Evolutionary conservation across 768 basidiomycete genomes (phyloP).

Genomic region (Phanerodontia chrysosporium): DNA sequence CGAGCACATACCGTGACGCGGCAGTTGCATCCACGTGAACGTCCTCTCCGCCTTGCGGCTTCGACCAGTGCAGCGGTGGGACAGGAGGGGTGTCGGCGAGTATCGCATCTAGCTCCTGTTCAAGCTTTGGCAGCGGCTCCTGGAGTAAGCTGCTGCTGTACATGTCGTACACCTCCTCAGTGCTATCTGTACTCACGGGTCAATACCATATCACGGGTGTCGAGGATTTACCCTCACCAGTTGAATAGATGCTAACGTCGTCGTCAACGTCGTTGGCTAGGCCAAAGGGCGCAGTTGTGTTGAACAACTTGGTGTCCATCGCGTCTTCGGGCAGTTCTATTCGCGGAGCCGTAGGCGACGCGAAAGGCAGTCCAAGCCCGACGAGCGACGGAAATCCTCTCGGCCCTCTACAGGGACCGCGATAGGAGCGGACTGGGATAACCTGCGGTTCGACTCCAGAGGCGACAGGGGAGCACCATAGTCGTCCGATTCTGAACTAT

Average conservation of each 20-base stretch:
- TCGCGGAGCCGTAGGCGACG: too few species aligned
- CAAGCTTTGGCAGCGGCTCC: neutral
- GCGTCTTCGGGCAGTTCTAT: neutral
- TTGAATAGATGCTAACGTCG: slow-evolving; percentile 5
- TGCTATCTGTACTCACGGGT: too few species aligned
- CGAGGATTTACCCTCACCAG: slow-evolving; percentile 1
- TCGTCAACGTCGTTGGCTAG: neutral
- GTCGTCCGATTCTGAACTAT: neutral
- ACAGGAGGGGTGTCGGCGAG: neutral
- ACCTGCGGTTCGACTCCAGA: too few species aligned
- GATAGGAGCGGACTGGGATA: neutral
- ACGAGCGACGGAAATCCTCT: too few species aligned
- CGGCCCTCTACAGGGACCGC: too few species aligned
- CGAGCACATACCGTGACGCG: neutral
- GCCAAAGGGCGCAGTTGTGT: neutral
- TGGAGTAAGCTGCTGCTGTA: neutral
- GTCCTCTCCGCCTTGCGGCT: neutral
- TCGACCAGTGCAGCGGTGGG: neutral
- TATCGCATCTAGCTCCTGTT: neutral
- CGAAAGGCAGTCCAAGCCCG: too few species aligned
- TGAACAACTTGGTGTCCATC: neutral
- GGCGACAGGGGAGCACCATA: neutral
- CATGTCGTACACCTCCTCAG: neutral
- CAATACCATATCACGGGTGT: too few species aligned
- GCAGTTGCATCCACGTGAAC: neutral